A percentile compares a stretch with the other conserved stretches of the same genome.
Conservation (phyloP, 2,329 filamentous ascomycete genomes). For the Setomelanomma holmii region DNA sequence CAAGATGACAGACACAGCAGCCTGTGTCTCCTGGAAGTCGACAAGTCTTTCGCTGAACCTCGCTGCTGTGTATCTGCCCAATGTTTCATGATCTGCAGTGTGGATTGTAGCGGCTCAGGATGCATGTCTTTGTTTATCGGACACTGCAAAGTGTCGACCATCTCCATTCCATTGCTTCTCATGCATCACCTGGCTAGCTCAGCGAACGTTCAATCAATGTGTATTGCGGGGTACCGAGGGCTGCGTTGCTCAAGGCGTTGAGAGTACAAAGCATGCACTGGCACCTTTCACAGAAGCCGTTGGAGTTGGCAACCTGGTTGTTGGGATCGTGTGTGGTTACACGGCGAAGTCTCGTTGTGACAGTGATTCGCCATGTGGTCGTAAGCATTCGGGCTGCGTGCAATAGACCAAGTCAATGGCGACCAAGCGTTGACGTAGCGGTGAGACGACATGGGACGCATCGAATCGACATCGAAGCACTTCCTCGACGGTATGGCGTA, state of each 20-base stretch:
- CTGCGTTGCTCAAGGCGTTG: constrained; percentile 7
- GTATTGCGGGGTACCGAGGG: constrained; percentile 6
- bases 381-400: constrained; percentile 13
- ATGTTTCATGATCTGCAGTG: constrained; percentile 31
- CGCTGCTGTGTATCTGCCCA: constrained; percentile 27
- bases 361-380: constrained; percentile 36
- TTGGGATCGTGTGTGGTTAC: constrained; percentile 39
- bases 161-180: background rate
- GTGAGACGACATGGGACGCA: background rate
- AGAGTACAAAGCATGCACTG: constrained; percentile 35
- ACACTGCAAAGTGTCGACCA: background rate
- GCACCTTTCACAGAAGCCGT: constrained; percentile 43
- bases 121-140: background rate
- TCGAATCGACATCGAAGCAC: background rate
- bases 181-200: background rate
- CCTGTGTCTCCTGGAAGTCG: constrained; percentile 12
- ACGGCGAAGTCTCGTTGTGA: constrained; percentile 24
- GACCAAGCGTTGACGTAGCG: constrained; percentile 1
- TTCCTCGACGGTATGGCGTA: constrained; percentile 1
- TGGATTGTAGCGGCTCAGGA: constrained; percentile 15
- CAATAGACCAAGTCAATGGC: constrained; percentile 10
- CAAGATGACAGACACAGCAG: constrained; percentile 26
- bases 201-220: background rate
- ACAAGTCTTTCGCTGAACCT: constrained; percentile 16
- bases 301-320: constrained; percentile 41